Conservation (phyloP, 805 yeast genomes). For the Candida anglica region DNA sequence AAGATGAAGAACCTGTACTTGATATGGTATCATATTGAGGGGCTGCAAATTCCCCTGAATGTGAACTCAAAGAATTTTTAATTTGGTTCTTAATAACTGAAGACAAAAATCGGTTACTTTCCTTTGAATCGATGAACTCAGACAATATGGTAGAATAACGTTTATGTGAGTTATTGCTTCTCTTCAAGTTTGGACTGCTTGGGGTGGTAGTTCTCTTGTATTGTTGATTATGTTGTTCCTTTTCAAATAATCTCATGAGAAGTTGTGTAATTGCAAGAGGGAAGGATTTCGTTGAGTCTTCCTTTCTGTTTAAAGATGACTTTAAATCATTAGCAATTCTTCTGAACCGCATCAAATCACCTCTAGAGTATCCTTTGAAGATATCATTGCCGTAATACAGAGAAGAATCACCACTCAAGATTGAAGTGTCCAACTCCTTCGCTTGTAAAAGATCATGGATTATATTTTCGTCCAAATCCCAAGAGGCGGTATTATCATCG, state of each 20-base stretch:
- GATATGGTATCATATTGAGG: slow-evolving; percentile 3
- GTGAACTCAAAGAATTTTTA: slow-evolving; percentile 1
- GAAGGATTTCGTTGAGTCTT: neutral
- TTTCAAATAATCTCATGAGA: slow-evolving; percentile 4
- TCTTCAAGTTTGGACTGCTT: neutral
- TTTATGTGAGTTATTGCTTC: neutral
- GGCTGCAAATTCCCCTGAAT: slow-evolving; percentile 1
- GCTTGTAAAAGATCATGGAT: neutral
- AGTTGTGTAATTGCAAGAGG: slow-evolving; percentile 6
- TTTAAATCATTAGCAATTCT: slow-evolving; percentile 4
- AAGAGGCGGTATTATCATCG: slow-evolving; percentile 31
- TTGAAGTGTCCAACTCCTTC: neutral
- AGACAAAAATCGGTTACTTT: slow-evolving; percentile 1
- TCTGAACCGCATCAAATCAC: slow-evolving; percentile 6
- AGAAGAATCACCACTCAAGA: neutral
- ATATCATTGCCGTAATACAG: slow-evolving; percentile 7
- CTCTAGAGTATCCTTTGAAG: slow-evolving; percentile 3
- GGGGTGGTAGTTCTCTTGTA: neutral
- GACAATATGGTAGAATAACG: slow-evolving; percentile 4
- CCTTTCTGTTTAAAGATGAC: slow-evolving; percentile 4
- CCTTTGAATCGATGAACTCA: neutral
- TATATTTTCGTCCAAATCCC: slow-evolving; percentile 30
- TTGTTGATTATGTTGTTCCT: slow-evolving; percentile 1
- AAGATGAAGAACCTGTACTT: slow-evolving; percentile 9
- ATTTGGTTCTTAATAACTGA: slow-evolving; percentile 4